A percentile compares a stretch with the other conserved stretches of the same genome.
These are phyloP conservation scores for Penicillium coffeae DNA, from an alignment of 495 filamentous ascomycete genomes.

Conservation along the genomic window DNA sequence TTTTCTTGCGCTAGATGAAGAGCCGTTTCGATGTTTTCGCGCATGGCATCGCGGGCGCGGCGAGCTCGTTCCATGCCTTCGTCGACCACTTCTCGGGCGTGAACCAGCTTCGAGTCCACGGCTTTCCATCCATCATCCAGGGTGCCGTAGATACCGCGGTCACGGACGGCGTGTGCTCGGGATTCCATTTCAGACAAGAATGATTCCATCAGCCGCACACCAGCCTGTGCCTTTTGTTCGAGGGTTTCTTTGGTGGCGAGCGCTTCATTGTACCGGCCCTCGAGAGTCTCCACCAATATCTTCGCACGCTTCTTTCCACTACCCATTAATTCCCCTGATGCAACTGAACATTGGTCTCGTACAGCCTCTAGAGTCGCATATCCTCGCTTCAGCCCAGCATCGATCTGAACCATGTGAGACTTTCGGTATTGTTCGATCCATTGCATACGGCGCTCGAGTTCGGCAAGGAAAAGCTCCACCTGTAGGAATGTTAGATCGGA, in stretches of 20 bases:
- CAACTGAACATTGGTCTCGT: slow-evolving; percentile 77
- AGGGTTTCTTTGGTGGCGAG: slow-evolving; percentile 79
- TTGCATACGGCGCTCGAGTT: slow-evolving; percentile 80
- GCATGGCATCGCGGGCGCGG: slow-evolving; percentile 69
- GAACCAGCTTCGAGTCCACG: slow-evolving; percentile 71
- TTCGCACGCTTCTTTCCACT: slow-evolving; percentile 79
- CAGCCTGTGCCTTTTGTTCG: slow-evolving; percentile 84
- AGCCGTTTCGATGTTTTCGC: slow-evolving; percentile 76
- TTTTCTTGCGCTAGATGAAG: slow-evolving; percentile 74
- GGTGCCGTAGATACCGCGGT: slow-evolving; percentile 53
- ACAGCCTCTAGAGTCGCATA: slow-evolving; percentile 85
- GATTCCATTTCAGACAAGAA: slow-evolving; percentile 80
- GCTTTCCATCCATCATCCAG: slow-evolving; percentile 69
- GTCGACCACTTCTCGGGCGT: slow-evolving; percentile 73
- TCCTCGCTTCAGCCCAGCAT: slow-evolving; percentile 74
- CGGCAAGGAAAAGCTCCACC: slow-evolving; percentile 86
- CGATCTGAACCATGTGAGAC: slow-evolving; percentile 72
- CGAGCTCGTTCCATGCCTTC: slow-evolving; percentile 78
- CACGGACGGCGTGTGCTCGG: slow-evolving; percentile 70
- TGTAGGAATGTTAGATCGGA: slow-evolving; percentile 28
- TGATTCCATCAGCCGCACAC: slow-evolving; percentile 78
- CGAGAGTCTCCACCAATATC: slow-evolving; percentile 91
- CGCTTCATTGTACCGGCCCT: slow-evolving; percentile 84
- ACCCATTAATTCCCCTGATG: slow-evolving; percentile 87
- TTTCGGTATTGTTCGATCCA: slow-evolving; percentile 88